phyloP scores from a whole-genome alignment of 2,329 filamentous ascomycete species.

The Massarina eburnea region DNA sequence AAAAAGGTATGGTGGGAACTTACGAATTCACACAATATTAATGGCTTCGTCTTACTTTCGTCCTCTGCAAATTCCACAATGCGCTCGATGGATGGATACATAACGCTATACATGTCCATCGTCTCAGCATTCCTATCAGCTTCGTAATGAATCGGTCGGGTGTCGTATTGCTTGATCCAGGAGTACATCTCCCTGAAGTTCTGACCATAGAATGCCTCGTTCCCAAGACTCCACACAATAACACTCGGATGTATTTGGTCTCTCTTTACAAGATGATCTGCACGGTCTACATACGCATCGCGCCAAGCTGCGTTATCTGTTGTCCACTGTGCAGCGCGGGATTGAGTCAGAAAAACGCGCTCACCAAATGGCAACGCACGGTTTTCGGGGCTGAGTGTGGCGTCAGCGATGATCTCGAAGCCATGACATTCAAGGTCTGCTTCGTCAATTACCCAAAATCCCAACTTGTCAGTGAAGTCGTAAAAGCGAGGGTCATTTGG shows the following conservation, averaged over 20 bases:
- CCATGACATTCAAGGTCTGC: conserved; percentile 54
- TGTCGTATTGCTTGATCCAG: conserved; percentile 60
- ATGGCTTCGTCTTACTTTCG: conserved; percentile 51
- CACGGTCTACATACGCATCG: conserved; percentile 68
- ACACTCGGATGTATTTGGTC: conserved; percentile 73
- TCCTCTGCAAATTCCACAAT: conserved; percentile 52
- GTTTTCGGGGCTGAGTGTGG: conserved; percentile 23
- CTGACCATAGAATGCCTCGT: conserved; percentile 70
- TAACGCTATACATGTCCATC: conserved; percentile 67
- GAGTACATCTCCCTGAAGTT: conserved; percentile 71
- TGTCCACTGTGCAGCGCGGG: conserved; percentile 59
- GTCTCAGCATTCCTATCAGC: conserved; percentile 61
- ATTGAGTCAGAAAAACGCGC: conserved; percentile 59
- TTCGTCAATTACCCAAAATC: conserved; percentile 65
- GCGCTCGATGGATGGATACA: conserved; percentile 62
- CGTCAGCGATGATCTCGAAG: conserved; percentile 43
- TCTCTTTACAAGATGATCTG: conserved; percentile 63
- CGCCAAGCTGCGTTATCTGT: conserved; percentile 64
- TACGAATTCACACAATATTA: conserved; percentile 59
- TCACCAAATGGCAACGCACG: conserved; percentile 59
- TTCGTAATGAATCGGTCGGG: conserved; percentile 67
- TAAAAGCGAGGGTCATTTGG: conserved; percentile 63
- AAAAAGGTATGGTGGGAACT: conserved; percentile 3
- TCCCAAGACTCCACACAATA: conserved; percentile 73
- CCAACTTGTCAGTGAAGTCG: conserved; percentile 66